Evolutionary conservation across 495 filamentous ascomycete species (phyloP).

Genomic region (Lasiosphaeria miniovina): DNA sequence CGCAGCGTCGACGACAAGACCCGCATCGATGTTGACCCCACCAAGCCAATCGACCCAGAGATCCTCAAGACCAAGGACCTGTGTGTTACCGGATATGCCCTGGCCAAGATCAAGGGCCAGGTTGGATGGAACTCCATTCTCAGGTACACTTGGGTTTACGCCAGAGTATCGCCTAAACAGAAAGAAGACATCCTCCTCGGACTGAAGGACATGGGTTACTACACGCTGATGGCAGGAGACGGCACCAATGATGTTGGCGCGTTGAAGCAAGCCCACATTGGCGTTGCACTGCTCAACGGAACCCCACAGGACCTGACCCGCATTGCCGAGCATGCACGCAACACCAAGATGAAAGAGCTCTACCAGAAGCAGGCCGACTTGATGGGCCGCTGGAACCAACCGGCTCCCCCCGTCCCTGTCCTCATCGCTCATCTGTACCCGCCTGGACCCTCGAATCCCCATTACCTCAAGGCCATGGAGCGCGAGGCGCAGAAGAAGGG

Average conservation of each 20-base stretch:
- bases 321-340: slow-evolving; percentile 89
- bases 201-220: slow-evolving; percentile 94
- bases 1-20: slow-evolving; percentile 89
- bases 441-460: slow-evolving; percentile 86
- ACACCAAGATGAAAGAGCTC: slow-evolving; percentile 95
- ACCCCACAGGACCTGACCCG: slow-evolving; percentile 84
- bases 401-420: slow-evolving; percentile 79
- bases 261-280: slow-evolving; percentile 96
- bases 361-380: slow-evolving; percentile 92
- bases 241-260: slow-evolving; percentile 98
- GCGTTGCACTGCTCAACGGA: slow-evolving; percentile 93
- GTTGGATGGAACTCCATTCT: slow-evolving; percentile 68
- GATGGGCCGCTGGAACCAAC: slow-evolving; percentile 92
- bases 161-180: slow-evolving; percentile 95
- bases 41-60: slow-evolving; percentile 71
- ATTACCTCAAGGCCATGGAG: slow-evolving; percentile 90
- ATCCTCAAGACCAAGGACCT: slow-evolving; percentile 88
- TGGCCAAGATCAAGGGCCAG: slow-evolving; percentile 84
- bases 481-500: slow-evolving; percentile 76
- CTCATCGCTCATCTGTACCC: slow-evolving; percentile 94
- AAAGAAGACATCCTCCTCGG: slow-evolving; percentile 98
- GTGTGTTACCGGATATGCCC: slow-evolving; percentile 92
- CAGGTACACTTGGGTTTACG: slow-evolving; percentile 94
- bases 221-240: slow-evolving; percentile 97
- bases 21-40: slow-evolving; percentile 83